Evolutionary conservation across 768 basidiomycete genomes (phyloP).

Genomic region (Phaeotremella fagi): DNA sequence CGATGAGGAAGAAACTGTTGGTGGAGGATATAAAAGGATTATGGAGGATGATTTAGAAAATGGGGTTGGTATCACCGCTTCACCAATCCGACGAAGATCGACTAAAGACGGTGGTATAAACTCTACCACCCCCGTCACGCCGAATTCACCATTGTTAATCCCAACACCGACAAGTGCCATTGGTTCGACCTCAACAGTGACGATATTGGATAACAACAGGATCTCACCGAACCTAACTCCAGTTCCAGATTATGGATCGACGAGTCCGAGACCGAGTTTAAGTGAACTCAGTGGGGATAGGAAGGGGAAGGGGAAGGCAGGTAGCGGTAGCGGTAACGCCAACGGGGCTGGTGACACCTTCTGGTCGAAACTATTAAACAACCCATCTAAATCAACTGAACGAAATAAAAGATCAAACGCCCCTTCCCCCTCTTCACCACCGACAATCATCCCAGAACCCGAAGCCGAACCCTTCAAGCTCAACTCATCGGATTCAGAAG

Average conservation of each 20-base stretch:
- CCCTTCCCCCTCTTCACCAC: not conserved
- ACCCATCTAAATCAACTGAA: not conserved
- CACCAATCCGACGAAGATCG: not conserved
- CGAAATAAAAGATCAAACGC: slow-evolving; percentile 1
- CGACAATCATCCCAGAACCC: not conserved
- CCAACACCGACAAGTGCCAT: not conserved
- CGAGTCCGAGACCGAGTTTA: not conserved
- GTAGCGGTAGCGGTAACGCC: not conserved
- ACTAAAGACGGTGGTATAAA: not conserved
- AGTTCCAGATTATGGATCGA: slow-evolving; percentile 1
- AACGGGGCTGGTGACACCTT: not conserved
- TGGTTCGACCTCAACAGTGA: not conserved
- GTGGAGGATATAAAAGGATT: not conserved
- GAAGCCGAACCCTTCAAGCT: no score
- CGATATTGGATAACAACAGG: not conserved
- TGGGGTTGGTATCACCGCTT: no score
- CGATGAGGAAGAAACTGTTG: slow-evolving; percentile 2
- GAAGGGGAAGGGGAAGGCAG: not conserved
- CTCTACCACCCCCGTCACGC: not conserved
- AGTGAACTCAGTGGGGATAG: not conserved
- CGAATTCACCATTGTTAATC: not conserved
- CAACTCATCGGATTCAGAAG: no score
- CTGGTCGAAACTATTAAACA: not conserved
- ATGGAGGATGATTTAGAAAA: slow-evolving; percentile 6
- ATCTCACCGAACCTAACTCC: not conserved